Conservation (phyloP, 2,329 filamentous ascomycete genomes). For the Didymella segeticola region DNA sequence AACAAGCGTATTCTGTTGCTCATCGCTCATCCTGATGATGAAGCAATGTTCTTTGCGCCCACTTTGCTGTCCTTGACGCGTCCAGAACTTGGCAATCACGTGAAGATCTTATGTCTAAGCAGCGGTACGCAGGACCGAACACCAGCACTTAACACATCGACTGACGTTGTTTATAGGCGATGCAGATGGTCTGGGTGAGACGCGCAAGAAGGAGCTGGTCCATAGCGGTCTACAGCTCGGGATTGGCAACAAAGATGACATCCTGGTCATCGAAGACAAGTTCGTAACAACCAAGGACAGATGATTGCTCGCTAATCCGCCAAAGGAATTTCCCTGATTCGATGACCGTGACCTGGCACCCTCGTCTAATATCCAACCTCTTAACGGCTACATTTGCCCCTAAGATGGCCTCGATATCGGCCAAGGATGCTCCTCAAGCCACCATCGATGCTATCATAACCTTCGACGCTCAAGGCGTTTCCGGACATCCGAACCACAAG, state of each 20-base stretch:
- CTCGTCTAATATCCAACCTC: slow-evolving; percentile 71
- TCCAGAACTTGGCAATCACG: slow-evolving; percentile 81
- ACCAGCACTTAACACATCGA: not conserved
- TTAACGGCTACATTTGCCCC: slow-evolving; percentile 78
- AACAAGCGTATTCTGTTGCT: slow-evolving; percentile 90
- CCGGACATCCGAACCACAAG: slow-evolving; percentile 90
- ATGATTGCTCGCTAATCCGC: slow-evolving; percentile 11
- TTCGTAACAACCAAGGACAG: slow-evolving; percentile 41
- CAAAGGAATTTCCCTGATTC: slow-evolving; percentile 80
- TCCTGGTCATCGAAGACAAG: slow-evolving; percentile 84
- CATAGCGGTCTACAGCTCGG: slow-evolving; percentile 81
- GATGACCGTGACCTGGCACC: slow-evolving; percentile 81
- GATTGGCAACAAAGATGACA: slow-evolving; percentile 74
- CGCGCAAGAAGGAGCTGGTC: slow-evolving; percentile 81
- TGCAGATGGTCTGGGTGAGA: slow-evolving; percentile 84
- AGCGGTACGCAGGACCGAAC: slow-evolving; percentile 63
- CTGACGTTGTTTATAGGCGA: slow-evolving; percentile 62
- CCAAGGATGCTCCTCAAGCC: slow-evolving; percentile 56
- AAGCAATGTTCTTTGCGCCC: slow-evolving; percentile 99
- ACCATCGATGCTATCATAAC: slow-evolving; percentile 85
- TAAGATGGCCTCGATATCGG: slow-evolving; percentile 56
- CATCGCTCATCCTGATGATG: slow-evolving; percentile 97
- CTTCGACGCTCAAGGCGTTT: slow-evolving; percentile 84
- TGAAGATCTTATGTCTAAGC: slow-evolving; percentile 93
- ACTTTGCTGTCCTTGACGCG: slow-evolving; percentile 83